Evolutionary conservation across 371 early-diverging fungal genomes (phyloP).

Genomic region (Mortierella sp.): DNA sequence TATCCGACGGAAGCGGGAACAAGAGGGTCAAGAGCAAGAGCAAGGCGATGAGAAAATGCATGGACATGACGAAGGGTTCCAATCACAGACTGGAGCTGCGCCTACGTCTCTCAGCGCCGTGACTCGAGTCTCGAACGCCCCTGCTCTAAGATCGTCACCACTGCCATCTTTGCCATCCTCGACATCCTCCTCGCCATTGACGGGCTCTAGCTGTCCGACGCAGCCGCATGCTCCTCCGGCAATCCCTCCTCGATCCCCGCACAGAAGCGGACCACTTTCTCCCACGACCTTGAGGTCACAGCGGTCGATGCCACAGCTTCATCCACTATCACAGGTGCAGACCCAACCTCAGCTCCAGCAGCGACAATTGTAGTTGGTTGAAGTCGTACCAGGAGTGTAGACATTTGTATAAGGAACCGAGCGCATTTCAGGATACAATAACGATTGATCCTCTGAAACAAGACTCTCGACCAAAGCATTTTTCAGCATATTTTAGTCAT

Average conservation of each 20-base stretch:
- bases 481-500: no score
- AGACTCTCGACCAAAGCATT: no score
- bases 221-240: conserved; percentile 7
- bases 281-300: conserved; percentile 18
- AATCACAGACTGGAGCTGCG: neutral
- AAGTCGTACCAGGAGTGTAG: no score
- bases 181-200: neutral
- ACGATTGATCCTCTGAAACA: no score
- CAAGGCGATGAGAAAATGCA: conserved; percentile 22
- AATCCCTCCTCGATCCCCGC: conserved; percentile 24
- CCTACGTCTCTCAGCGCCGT: neutral
- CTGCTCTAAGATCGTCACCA: neutral
- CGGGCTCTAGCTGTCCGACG: neutral
- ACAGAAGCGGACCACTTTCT: conserved; percentile 15
- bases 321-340: no score
- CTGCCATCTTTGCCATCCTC: neutral
- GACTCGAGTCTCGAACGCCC: neutral
- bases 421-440: no score
- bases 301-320: no score
- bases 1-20: no score
- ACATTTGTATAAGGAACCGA: no score
- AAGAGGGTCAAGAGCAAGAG: neutral
- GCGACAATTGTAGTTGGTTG: no score
- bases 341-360: no score
- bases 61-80: neutral